Evolutionary conservation across 352 stramenopile genomes (phyloP).

Genomic region (Globisporangium emineosum): DNA sequence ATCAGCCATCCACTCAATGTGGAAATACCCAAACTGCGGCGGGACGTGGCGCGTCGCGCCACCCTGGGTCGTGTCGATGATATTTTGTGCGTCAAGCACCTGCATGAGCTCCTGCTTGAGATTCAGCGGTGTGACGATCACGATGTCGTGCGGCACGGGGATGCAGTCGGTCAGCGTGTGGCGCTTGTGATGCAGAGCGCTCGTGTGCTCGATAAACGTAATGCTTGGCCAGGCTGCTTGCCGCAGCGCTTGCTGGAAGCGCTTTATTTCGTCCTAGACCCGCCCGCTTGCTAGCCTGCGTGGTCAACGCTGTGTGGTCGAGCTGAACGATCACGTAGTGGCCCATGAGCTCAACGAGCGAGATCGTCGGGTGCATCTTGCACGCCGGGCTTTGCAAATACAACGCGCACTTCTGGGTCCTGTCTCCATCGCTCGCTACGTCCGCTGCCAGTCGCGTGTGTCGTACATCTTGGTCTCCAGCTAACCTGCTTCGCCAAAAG

Average conservation of each 20-base stretch:
- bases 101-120: slow-evolving; percentile 85
- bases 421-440: slow-evolving; percentile 54
- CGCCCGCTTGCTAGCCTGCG: slow-evolving; percentile 63
- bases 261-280: slow-evolving; percentile 55
- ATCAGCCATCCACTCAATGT: slow-evolving; percentile 61
- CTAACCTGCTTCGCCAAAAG: slow-evolving; percentile 83
- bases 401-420: slow-evolving; percentile 57
- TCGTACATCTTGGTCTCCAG: slow-evolving; percentile 66
- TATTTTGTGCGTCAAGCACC: slow-evolving; percentile 78
- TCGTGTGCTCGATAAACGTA: slow-evolving; percentile 81
- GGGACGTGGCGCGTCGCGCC: slow-evolving; percentile 64
- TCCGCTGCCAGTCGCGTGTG: slow-evolving; percentile 43
- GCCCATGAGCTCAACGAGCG: slow-evolving; percentile 63
- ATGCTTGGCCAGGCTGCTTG: slow-evolving; percentile 49
- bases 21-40: slow-evolving; percentile 80
- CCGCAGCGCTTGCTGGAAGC: slow-evolving; percentile 65
- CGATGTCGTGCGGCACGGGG: slow-evolving; percentile 58
- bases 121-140: slow-evolving; percentile 64
- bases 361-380: slow-evolving; percentile 80
- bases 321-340: slow-evolving; percentile 80
- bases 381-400: slow-evolving; percentile 72
- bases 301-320: slow-evolving; percentile 61
- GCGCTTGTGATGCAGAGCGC: slow-evolving; percentile 47
- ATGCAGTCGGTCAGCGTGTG: slow-evolving; percentile 83
- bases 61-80: slow-evolving; percentile 68